Evolutionary conservation across 257 asterid genomes (phyloP), one percentile per base, ranked within the genome.

Genomic region (Scutellaria galericulata): DNA sequence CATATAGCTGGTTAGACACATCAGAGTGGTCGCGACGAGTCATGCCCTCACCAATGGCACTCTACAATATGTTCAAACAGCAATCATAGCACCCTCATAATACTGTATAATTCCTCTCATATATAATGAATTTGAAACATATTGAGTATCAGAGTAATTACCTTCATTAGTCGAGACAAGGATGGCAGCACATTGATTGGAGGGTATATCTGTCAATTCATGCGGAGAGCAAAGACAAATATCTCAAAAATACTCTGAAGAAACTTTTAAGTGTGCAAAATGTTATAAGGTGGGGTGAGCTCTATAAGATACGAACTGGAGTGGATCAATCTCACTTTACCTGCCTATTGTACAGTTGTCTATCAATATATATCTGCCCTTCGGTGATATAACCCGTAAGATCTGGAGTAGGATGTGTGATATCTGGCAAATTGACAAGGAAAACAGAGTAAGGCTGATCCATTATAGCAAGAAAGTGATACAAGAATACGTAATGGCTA

Each of bases 321-420:
- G 72, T 9, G 61, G 50, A 64, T 69, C 67, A 39, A 71, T 7
- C 37, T 40, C 68, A 37, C 13, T 55, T 74, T 76, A 84, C 88
- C 88, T 84, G 88, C 27, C 88, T 77, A 79, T 84, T 84, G 14
- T 84, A 71, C 70, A 92, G 97, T 84, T 92, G 98, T 68, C 98
- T 81, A 82, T 92, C 98, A 64, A 92, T 88, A 66, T 92, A 92
- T 76, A 92, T 88, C 86, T 92, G 98, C 72, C 97, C 98, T 79
- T 92, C 98, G 1, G 98, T 92, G 77, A 92, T 92, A 74, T 92
- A 92, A 46, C 98, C 98, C 7, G 98, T 90, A 76, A 92, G 96
- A 92, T 92, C 98, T 64, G 98, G 98, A 69, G 98, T 92, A 55
- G 98, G 98, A 84, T 92, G 98, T n/a, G 98, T 92, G 70, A 92